Evolutionary conservation across 2,329 filamentous ascomycete genomes (phyloP).

Genomic region (Colletotrichum lini): DNA sequence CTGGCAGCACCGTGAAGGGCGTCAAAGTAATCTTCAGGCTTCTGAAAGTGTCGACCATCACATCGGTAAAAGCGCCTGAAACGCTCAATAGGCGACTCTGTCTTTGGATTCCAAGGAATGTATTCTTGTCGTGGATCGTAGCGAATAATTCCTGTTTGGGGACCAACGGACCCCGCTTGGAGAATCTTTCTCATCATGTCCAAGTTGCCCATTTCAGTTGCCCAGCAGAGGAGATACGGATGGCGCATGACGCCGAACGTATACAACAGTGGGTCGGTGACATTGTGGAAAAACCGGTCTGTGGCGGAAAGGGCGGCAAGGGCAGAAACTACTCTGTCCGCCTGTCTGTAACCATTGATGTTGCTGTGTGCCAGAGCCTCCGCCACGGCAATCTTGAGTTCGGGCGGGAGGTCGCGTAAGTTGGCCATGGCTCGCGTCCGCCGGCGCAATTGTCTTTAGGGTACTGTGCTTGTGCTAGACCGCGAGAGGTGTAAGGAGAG

Average conservation of each 20-base stretch:
- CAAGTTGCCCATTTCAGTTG: slow-evolving; percentile 6
- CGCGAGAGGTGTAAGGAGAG: neutral
- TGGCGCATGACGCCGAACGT: neutral
- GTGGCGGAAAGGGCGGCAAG: slow-evolving; percentile 10
- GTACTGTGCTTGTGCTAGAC: neutral
- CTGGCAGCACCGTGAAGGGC: neutral
- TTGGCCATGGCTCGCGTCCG: neutral
- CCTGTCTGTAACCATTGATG: neutral
- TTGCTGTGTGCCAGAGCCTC: neutral
- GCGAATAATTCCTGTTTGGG: neutral
- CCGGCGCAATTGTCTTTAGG: neutral
- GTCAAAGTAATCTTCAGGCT: neutral
- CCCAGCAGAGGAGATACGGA: slow-evolving; percentile 17
- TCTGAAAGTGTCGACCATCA: neutral
- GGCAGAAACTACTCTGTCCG: neutral
- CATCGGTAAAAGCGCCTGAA: neutral
- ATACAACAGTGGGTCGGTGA: neutral
- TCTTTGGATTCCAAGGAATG: neutral
- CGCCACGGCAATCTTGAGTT: slow-evolving; percentile 1
- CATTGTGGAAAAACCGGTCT: neutral
- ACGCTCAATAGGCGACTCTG: neutral
- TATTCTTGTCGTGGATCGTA: neutral
- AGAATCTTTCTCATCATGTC: slow-evolving; percentile 7
- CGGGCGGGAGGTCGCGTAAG: slow-evolving; percentile 13
- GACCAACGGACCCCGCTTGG: neutral